Evolutionary conservation across 2,329 filamentous ascomycete genomes (phyloP).

Genomic region (Laburnicola sp.): DNA sequence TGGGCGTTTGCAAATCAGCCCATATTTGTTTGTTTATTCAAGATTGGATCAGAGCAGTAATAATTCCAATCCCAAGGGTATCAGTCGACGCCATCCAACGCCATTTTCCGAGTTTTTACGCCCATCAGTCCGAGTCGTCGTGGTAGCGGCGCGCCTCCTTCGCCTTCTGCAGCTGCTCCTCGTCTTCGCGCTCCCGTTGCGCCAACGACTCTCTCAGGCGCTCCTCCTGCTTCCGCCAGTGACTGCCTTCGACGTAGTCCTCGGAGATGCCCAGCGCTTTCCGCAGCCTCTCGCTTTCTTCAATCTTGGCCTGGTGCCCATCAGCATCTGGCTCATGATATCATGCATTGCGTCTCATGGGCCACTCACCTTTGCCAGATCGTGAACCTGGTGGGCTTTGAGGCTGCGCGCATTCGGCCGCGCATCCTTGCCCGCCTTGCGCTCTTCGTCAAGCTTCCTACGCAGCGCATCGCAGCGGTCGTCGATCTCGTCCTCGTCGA

Average conservation of each 20-base stretch:
- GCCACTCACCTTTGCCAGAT: conserved; percentile 68
- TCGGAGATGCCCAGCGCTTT: conserved; percentile 84
- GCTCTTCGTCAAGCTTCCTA: conserved; percentile 59
- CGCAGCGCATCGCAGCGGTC: conserved; percentile 68
- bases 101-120: conserved; percentile 2
- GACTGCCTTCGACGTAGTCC: conserved; percentile 81
- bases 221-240: conserved; percentile 85
- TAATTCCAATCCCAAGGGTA: conserved; percentile 10
- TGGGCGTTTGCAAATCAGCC: background rate
- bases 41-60: background rate
- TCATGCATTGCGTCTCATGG: background rate
- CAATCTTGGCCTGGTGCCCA: conserved; percentile 71
- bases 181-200: conserved; percentile 45
- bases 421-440: conserved; percentile 41
- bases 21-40: background rate
- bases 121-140: conserved; percentile 36
- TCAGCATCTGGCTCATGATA: background rate
- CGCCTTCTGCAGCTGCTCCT: conserved; percentile 27
- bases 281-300: conserved; percentile 86
- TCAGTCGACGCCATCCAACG: conserved; percentile 7
- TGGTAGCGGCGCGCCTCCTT: conserved; percentile 31
- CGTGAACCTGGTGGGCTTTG: conserved; percentile 93
- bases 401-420: conserved; percentile 59
- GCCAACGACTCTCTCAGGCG: conserved; percentile 53
- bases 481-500: conserved; percentile 91